Percentiles rank a stretch among this genome's conserved stretches.
These are phyloP conservation scores for Chlorokybus atmophyticus DNA, from an alignment of 139 green algal genomes.

Conservation along the genomic window DNA sequence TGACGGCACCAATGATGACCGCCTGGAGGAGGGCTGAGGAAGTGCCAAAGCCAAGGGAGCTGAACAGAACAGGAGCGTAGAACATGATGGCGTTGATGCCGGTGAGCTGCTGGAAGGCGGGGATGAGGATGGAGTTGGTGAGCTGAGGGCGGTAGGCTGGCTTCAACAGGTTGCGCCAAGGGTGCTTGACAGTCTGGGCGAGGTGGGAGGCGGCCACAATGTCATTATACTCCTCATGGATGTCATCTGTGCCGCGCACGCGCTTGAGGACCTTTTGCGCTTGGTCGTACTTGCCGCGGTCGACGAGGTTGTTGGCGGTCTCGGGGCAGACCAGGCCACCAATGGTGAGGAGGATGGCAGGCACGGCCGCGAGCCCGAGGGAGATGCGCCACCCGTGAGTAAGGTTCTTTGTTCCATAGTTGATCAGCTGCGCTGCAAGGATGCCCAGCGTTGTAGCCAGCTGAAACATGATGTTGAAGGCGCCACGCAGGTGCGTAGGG, in stretches of 20 bases:
- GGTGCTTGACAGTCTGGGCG: constrained; percentile 9
- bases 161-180: constrained; percentile 24
- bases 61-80: constrained; percentile 40
- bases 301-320: constrained; percentile 58
- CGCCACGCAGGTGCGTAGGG: constrained; percentile 18
- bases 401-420: constrained; percentile 47
- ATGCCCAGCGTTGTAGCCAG: constrained; percentile 49
- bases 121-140: constrained; percentile 26
- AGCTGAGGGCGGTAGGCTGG: constrained; percentile 39
- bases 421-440: constrained; percentile 44
- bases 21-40: constrained; percentile 34
- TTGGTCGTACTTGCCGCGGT: constrained; percentile 38
- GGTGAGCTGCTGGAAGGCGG: constrained; percentile 16
- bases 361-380: constrained; percentile 37
- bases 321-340: constrained; percentile 52
- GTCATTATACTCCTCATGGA: constrained; percentile 33
- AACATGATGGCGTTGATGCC: constrained; percentile 52
- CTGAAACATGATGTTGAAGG: constrained; percentile 43
- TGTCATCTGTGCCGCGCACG: constrained; percentile 36
- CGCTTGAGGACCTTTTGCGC: constrained; percentile 34
- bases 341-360: constrained; percentile 36
- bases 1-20: constrained; percentile 41
- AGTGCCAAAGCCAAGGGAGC: constrained; percentile 27
- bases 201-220: constrained; percentile 28
- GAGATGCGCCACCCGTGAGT: constrained; percentile 45